Evolutionary conservation across 495 filamentous ascomycete genomes (phyloP), one percentile per base, ranked within the genome.

Genomic region (Talaromyces ruber): DNA sequence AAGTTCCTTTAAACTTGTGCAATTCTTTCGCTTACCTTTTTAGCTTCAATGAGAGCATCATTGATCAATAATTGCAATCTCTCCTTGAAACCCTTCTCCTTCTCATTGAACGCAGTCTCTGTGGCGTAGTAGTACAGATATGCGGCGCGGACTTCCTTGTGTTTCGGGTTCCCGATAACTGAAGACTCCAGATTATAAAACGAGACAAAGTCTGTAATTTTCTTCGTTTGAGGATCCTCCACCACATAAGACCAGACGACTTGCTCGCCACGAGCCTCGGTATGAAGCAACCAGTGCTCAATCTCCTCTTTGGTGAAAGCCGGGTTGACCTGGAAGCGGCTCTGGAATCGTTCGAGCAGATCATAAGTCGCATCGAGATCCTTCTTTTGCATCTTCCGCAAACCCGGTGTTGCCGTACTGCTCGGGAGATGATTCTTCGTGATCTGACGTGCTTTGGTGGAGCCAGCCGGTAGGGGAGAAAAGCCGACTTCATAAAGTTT

Each of bases 91-190:
- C 81, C 81, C 34, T 82, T 73, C 62, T 75, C 73, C 28, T 86
- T 79, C 21, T 74, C 71, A 0, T 74, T 72, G 66, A 97, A 90
- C 4, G 88, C 94, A 2, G 82, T 77, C 68, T 97, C 93, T 24
- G 89, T 88, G 24, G 92, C 94, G 66, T 98, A 98, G 76, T 98
- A 98, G 76, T 91, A 98, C 25, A 98, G 81, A 67, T 98, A 98
- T 22, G 94, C 94, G 4, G 92, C 95, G 37, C 85, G 85, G 65
- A 98, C 83, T 51, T 80, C 75, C 3, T 86, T 79, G 73, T 96
- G 84, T 71, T 93, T 93, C 22, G 81, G 76, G 68, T 89, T 84
- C 43, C 85, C 79, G 60, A 98, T 93, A 54, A 97, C 90, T 2
- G 91, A 91, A 3, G 91, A 96, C 67, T 95, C 91, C n/a, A 98